Evolutionary conservation across 1,139 yeast species (phyloP).

Genomic region (Diutina pseudorugosa): DNA sequence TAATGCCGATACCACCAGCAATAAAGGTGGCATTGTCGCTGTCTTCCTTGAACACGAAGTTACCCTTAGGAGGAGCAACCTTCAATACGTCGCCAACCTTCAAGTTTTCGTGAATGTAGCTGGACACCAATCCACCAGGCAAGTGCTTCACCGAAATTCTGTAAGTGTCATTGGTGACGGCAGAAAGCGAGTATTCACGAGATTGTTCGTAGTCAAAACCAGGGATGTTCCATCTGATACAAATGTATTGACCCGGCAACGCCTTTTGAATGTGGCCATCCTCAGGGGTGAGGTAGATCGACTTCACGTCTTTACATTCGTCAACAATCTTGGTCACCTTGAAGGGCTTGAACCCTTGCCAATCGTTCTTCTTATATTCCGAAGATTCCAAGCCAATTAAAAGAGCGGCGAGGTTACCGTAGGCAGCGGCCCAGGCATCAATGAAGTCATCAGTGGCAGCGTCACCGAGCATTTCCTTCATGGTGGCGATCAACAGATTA

Average conservation of each 20-base stretch:
- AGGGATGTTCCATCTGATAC: constrained; percentile 31
- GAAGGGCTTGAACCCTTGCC: constrained; percentile 48
- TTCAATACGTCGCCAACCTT: constrained; percentile 37
- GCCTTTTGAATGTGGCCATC: constrained; percentile 24
- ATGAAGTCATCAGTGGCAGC: constrained; percentile 46
- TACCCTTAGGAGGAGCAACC: constrained; percentile 53
- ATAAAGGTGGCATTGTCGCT: constrained; percentile 30
- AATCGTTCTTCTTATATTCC: constrained; percentile 31
- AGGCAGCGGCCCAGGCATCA: constrained; percentile 58
- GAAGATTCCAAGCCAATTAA: constrained; percentile 44
- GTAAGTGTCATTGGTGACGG: constrained; percentile 19
- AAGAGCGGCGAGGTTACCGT: constrained; percentile 48
- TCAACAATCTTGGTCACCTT: constrained; percentile 26
- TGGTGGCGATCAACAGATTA: constrained; percentile 37
- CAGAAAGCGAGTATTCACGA: constrained; percentile 44
- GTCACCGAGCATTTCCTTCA: constrained; percentile 42
- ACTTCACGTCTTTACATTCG: constrained; percentile 38
- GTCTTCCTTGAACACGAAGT: constrained; percentile 25
- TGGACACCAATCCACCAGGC: constrained; percentile 42
- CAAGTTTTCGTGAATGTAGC: constrained; percentile 35
- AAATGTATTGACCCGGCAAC: constrained; percentile 49
- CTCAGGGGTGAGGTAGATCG: constrained; percentile 38
- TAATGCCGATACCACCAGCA: constrained; percentile 60
- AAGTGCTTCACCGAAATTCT: constrained; percentile 41
- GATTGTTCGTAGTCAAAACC: constrained; percentile 21